Evolutionary conservation across 176 grass and related monocot genomes (phyloP).

Genomic region (Panicum miliaceum): DNA sequence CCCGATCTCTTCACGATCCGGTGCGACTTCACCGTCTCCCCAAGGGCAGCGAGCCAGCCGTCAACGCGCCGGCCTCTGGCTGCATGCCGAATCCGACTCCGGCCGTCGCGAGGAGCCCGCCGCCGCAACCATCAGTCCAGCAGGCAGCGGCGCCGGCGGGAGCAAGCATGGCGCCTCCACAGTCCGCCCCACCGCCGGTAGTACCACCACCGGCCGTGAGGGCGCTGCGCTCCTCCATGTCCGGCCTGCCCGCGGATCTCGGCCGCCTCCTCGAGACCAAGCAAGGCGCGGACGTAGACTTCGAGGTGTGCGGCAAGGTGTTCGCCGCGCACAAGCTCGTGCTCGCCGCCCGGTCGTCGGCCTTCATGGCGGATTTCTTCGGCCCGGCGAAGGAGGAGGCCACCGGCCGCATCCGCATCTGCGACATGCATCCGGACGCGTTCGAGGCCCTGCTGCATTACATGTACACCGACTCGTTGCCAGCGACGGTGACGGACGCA

Average conservation of each 20-base stretch:
- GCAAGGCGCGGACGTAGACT: not conserved
- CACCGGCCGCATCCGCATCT: not conserved
- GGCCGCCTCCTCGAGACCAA: not conserved
- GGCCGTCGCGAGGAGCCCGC: not conserved
- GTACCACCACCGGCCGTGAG: not conserved
- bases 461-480: not conserved
- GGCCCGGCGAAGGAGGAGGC: not conserved
- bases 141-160: not conserved
- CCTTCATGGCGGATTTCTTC: constrained; percentile 13
- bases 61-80: not conserved
- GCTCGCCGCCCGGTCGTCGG: constrained; percentile 8
- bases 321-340: constrained; percentile 15
- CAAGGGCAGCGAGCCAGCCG: not conserved
- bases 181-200: not conserved
- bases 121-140: not conserved
- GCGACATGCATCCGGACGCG: not conserved
- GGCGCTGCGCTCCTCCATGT: not conserved
- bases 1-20: not conserved
- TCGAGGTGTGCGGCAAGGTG: constrained; percentile 22
- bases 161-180: not conserved
- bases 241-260: not conserved
- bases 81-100: not conserved
- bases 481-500: not conserved
- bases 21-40: not conserved
- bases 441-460: constrained; percentile 8